Conservation (phyloP, 2,329 filamentous ascomycete species). For the Beauveria sp. region DNA sequence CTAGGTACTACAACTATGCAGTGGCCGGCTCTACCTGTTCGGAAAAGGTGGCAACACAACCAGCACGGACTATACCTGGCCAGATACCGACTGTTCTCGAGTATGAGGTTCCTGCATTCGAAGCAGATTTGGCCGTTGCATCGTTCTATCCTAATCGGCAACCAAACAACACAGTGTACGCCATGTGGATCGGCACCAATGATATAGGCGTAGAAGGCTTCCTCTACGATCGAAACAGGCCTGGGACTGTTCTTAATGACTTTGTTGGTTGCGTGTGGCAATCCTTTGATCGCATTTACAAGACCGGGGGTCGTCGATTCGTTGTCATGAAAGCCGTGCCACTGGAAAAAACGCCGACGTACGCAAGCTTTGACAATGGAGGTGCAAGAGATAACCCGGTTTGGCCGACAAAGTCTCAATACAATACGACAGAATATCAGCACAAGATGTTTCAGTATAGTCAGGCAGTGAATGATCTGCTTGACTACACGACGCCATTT, state of each 20-base stretch:
- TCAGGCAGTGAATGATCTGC: constrained; percentile 40
- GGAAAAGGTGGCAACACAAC: constrained; percentile 55
- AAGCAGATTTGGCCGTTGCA: constrained; percentile 38
- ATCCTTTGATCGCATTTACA: constrained; percentile 53
- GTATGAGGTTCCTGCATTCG: constrained; percentile 52
- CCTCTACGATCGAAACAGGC: constrained; percentile 54
- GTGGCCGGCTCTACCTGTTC: constrained; percentile 66
- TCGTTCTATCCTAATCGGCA: constrained; percentile 37
- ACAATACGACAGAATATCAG: constrained; percentile 40
- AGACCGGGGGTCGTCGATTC: constrained; percentile 60
- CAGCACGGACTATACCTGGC: constrained; percentile 14
- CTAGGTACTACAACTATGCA: constrained; percentile 60
- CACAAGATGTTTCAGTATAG: constrained; percentile 40
- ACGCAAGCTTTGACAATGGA: constrained; percentile 34
- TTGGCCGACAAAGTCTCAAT: constrained; percentile 37
- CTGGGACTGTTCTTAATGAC: constrained; percentile 52
- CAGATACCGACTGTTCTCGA: constrained; percentile 56
- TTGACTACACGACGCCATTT: constrained; percentile 42
- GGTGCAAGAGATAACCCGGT: constrained; percentile 35
- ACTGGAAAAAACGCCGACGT: constrained; percentile 60
- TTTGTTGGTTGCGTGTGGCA: constrained; percentile 63
- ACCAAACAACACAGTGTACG: constrained; percentile 58
- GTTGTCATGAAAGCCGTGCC: constrained; percentile 65
- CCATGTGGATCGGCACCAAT: constrained; percentile 77
- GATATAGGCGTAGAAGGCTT: constrained; percentile 63